Base-by-base conservation (phyloP, 768 basidiomycete species). In the Kwoniella shandongensis region DNA sequence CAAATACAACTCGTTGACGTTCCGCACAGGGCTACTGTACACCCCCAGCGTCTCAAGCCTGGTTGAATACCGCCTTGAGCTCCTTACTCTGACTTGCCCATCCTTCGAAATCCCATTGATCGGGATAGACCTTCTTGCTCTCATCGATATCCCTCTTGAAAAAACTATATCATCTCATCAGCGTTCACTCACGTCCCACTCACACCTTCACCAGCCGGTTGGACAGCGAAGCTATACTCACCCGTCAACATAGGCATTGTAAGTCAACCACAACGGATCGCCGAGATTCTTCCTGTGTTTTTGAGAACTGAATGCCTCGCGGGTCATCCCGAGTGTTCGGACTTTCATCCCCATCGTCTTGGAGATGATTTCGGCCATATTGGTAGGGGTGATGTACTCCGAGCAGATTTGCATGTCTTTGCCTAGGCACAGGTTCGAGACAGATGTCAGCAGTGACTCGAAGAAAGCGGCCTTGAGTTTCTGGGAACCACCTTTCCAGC, bases 351-450 rank as follows among this genome's bases (percentile, higher is more conserved):
- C 27, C 13, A 15, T 32, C 12, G 18, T 25, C 29, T 48, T 23
- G n/a, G 51, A 52, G 12, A 52, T 22, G 8, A 22, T n/a, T 17
- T 41, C 23, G 23, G 51, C 51, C 40, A 52, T 52, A 25, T 52
- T 25, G 2, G 23, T 5, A 2, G 39, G 39, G 3, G 51, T 41
- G 22, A 52, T 42, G 10, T 20, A 23, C 5, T 52, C 51, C 11
- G 51, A 25, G 17, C 39, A 40, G 10, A 42, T 20, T 23, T 52
- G 51, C 17, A 52, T 52, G 27, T 41, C 51, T 42, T 52, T 52
- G 26, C 51, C 51, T 52, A 42, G 17, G 17, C n/a, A 12, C 4
- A 46, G 8, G 3, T 8, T 26, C 5, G 23, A 6, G 25, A 46
- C n/a, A n/a, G n/a, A n/a, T n/a, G n/a, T n/a, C n/a, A n/a, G n/a